phyloP scores from a whole-genome alignment of 345 rosid genomes.

The Boechera divaricarpa region DNA sequence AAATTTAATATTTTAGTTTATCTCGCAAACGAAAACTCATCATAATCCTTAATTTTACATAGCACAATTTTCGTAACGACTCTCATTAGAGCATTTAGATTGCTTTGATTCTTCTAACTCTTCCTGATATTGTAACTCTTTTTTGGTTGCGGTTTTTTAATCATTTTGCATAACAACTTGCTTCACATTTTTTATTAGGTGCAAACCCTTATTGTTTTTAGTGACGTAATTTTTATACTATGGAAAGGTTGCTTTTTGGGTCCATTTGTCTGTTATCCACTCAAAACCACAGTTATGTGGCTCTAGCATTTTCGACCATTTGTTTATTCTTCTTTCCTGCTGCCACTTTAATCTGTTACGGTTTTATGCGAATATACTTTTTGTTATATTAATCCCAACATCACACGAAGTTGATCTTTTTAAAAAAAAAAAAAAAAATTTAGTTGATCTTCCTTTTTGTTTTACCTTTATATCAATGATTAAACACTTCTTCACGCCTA shows the following conservation, averaged over 20 bases:
- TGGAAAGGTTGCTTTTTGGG: constrained; percentile 1
- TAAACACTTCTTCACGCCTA: constrained; percentile 14
- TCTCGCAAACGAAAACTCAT: neutral
- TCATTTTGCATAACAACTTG: neutral
- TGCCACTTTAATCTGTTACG: constrained; percentile 2
- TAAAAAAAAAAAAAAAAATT: neutral
- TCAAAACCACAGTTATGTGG: neutral
- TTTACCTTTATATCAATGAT: constrained; percentile 18
- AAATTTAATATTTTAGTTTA: neutral
- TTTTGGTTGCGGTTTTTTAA: neutral
- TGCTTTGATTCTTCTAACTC: neutral
- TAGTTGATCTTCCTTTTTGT: constrained; percentile 21
- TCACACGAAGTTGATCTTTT: constrained; percentile 13
- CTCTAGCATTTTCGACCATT: constrained; percentile 18
- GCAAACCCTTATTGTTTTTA: neutral
- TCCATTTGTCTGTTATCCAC: constrained; percentile 10
- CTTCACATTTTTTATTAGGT: neutral
- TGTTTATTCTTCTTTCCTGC: neutral
- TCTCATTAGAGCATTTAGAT: neutral
- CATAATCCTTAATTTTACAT: neutral
- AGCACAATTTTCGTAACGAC: neutral
- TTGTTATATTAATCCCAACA: constrained; percentile 3
- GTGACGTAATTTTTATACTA: neutral
- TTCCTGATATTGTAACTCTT: neutral
- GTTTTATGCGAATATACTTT: constrained; percentile 9